These are phyloP conservation scores for Trichoderma sp. DNA, from an alignment of 2,329 filamentous ascomycete species.

Conservation along the genomic window DNA sequence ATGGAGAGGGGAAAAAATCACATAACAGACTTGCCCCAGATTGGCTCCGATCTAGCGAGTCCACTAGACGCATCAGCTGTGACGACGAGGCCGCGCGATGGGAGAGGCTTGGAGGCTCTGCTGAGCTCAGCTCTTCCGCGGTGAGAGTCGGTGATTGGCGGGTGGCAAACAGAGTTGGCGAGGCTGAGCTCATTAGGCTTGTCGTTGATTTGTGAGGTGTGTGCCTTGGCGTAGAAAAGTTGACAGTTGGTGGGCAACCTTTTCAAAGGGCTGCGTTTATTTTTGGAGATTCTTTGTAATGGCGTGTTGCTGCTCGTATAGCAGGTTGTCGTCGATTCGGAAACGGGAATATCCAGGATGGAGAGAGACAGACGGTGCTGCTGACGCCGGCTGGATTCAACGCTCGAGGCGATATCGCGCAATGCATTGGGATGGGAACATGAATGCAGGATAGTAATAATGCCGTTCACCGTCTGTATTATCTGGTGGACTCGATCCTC, in stretches of 20 bases:
- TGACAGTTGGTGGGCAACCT: background rate
- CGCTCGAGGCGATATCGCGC: background rate
- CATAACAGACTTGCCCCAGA: background rate
- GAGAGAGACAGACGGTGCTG: too few species aligned
- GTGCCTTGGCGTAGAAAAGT: background rate
- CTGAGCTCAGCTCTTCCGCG: background rate
- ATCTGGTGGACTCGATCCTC: background rate
- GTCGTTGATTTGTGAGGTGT: background rate
- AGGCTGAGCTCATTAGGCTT: background rate
- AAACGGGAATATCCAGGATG: background rate
- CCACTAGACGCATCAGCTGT: conserved; percentile 12
- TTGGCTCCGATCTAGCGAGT: background rate
- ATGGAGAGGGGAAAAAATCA: background rate
- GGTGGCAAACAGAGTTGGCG: background rate
- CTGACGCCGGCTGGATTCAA: background rate
- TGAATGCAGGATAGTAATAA: background rate
- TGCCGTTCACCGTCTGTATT: background rate
- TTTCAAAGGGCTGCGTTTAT: background rate
- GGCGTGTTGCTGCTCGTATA: background rate
- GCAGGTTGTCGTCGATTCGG: background rate
- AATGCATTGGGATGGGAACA: background rate
- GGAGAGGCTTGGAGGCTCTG: conserved; percentile 14
- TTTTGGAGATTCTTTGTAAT: background rate
- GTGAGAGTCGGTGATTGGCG: background rate
- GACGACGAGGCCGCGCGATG: conserved; percentile 13